These are phyloP conservation scores for Penicillium coffeae DNA, from an alignment of 495 filamentous ascomycete genomes.

Conservation along the genomic window DNA sequence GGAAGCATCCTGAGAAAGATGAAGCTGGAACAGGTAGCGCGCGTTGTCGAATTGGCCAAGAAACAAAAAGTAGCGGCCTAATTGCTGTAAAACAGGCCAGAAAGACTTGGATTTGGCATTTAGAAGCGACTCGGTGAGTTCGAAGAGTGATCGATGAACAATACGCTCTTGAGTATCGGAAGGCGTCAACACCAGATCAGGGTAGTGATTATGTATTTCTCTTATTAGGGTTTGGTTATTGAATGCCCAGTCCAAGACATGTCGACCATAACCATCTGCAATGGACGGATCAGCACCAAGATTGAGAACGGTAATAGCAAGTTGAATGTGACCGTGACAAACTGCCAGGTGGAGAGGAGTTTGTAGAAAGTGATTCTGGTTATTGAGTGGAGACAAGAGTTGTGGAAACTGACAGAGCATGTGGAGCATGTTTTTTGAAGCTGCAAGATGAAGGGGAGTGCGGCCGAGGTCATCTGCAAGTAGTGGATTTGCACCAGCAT, in stretches of 20 bases:
- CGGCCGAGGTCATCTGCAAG: no score
- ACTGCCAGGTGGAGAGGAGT: no score
- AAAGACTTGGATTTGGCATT: background rate
- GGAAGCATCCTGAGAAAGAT: no score
- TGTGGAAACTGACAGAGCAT: slow-evolving; percentile 9
- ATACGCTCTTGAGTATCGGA: background rate
- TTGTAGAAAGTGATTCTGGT: background rate
- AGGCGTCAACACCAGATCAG: background rate
- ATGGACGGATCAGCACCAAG: slow-evolving; percentile 6
- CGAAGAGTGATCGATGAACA: slow-evolving; percentile 4
- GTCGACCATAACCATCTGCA: slow-evolving; percentile 7
- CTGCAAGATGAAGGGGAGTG: no score
- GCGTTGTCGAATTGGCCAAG: no score
- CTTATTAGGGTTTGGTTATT: background rate
- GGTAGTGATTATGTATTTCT: slow-evolving; percentile 2
- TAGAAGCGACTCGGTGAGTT: background rate
- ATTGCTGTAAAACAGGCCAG: no score
- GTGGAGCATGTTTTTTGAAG: no score
- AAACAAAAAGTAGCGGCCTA: no score
- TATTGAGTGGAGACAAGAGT: background rate
- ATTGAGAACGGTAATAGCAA: slow-evolving; percentile 1
- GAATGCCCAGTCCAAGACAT: slow-evolving; percentile 6
- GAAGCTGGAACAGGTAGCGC: no score
- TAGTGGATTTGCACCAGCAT: no score
- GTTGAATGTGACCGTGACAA: background rate